phyloP scores from a whole-genome alignment of 257 asterid genomes.

The Misopates orontium region DNA sequence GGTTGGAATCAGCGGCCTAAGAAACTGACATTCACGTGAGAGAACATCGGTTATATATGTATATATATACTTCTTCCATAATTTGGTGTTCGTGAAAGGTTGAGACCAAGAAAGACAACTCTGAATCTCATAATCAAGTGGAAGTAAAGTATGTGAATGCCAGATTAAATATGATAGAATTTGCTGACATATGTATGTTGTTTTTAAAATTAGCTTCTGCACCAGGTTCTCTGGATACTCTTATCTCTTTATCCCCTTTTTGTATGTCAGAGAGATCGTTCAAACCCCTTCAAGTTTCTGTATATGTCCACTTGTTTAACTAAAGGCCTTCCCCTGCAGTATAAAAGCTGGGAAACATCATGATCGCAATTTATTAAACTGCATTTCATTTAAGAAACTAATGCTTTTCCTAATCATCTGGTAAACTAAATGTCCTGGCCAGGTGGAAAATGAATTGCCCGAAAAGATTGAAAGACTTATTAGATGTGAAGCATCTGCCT shows the following conservation, averaged over 20 bases:
- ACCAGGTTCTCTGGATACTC: not conserved
- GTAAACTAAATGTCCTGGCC: constrained; percentile 34
- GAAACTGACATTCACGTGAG: not conserved
- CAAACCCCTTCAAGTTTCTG: constrained; percentile 12
- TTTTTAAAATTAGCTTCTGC: constrained; percentile 12
- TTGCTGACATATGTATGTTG: constrained; percentile 12
- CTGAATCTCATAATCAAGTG: not conserved
- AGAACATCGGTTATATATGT: not conserved
- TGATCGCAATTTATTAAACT: constrained; percentile 3
- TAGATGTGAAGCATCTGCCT: constrained; percentile 97
- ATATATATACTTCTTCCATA: constrained; percentile 13
- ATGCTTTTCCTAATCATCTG: constrained; percentile 23
- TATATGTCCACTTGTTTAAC: constrained; percentile 14
- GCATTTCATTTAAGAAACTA: constrained; percentile 25
- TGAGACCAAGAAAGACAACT: constrained; percentile 4
- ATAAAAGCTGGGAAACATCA: constrained; percentile 19
- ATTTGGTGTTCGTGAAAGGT: constrained; percentile 6
- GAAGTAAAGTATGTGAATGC: not conserved
- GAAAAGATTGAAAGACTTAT: constrained; percentile 93
- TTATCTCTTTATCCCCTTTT: not conserved
- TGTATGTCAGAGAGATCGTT: not conserved
- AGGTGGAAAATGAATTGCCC: constrained; percentile 95
- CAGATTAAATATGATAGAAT: not conserved
- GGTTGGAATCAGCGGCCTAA: constrained; percentile 1
- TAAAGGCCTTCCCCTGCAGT: constrained; percentile 18